phyloP scores from a whole-genome alignment of 805 yeast genomes.

The Yamadazyma kitorensis region DNA sequence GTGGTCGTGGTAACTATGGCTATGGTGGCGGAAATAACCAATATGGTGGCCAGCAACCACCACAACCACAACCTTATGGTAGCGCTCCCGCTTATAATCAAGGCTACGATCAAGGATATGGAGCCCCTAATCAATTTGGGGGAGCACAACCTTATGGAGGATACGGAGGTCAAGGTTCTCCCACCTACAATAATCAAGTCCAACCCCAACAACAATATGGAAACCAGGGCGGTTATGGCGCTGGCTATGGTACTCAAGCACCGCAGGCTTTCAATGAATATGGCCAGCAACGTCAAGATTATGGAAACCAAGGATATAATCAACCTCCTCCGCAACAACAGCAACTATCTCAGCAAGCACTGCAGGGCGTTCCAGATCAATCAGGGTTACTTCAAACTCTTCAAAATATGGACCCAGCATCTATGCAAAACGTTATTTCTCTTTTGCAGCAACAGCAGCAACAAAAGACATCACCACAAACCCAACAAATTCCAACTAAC shows the following conservation, averaged over 20 bases:
- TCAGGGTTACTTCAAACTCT: constrained; percentile 13
- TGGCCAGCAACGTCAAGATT: background rate
- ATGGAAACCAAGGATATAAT: constrained; percentile 4
- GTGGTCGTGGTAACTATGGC: constrained; percentile 7
- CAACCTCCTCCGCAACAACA: constrained; percentile 3
- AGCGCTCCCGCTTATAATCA: no score
- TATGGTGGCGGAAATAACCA: constrained; percentile 8
- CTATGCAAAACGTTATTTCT: constrained; percentile 31
- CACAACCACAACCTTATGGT: constrained; percentile 1
- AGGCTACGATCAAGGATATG: no score
- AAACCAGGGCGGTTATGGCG: background rate
- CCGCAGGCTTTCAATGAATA: no score
- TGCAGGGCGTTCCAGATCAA: background rate
- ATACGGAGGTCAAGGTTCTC: no score
- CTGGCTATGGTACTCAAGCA: constrained; percentile 3
- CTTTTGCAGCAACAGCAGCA: constrained; percentile 27
- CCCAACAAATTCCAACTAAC: constrained; percentile 5
- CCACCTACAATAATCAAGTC: background rate
- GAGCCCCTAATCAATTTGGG: no score
- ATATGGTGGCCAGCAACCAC: no score
- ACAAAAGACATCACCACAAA: constrained; percentile 18
- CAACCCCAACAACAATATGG: background rate
- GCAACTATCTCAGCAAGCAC: constrained; percentile 5
- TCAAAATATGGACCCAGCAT: constrained; percentile 28
- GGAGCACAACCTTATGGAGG: no score